Evolutionary conservation across 257 asterid genomes (phyloP).

Genomic region (Plectranthus barbatus): DNA sequence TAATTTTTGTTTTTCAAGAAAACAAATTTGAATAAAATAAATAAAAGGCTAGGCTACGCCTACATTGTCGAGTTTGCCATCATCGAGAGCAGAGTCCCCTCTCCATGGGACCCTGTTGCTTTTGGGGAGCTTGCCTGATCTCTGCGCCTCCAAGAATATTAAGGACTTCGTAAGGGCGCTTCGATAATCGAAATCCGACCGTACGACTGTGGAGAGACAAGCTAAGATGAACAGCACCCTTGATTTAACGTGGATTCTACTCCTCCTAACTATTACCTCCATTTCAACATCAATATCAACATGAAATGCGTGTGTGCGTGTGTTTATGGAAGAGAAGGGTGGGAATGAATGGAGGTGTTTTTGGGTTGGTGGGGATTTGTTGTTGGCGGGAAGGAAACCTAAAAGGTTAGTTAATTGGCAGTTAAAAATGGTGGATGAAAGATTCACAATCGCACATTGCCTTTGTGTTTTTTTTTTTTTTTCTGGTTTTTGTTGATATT

Average conservation of each 20-base stretch:
- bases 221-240: constrained; percentile 25
- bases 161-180: constrained; percentile 62
- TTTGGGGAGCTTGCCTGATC: constrained; percentile 82
- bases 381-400: constrained; percentile 22
- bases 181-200: constrained; percentile 37
- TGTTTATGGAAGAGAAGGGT: not conserved
- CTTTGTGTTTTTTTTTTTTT: too few species aligned
- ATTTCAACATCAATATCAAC: constrained; percentile 1
- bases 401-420: constrained; percentile 13
- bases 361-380: not conserved
- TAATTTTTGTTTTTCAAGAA: too few species aligned
- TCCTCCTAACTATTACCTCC: constrained; percentile 7
- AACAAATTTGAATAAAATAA: too few species aligned
- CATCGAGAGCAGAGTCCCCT: constrained; percentile 71
- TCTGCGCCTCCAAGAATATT: constrained; percentile 75
- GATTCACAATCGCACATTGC: too few species aligned
- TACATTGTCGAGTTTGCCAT: constrained; percentile 61
- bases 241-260: constrained; percentile 21
- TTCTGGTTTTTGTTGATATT: too few species aligned
- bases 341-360: too few species aligned
- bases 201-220: constrained; percentile 7
- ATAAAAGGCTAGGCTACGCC: too few species aligned
- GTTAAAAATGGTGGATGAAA: not conserved
- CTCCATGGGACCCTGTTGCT: constrained; percentile 59
- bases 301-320: not conserved